Percentiles rank a stretch among this genome's conserved stretches.
Evolutionary conservation across 23 red algal genomes (phyloP).

Genomic region (Gracilaria domingensis): DNA sequence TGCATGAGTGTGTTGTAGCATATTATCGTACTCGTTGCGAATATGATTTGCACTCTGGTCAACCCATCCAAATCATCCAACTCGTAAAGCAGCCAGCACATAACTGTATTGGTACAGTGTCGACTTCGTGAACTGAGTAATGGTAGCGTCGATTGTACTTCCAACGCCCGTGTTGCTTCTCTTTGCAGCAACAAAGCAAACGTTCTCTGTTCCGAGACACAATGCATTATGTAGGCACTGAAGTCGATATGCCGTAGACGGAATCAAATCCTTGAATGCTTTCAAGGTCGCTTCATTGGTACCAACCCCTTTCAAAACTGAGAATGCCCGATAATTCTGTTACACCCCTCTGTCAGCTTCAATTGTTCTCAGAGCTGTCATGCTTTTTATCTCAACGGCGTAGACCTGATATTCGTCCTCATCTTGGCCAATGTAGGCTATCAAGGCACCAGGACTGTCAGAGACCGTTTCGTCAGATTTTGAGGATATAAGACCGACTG

Average conservation of each 20-base stretch:
- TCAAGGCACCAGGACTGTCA: too few relatives aligned
- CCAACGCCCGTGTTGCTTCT: background rate
- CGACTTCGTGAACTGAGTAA: background rate
- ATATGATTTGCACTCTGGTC: background rate
- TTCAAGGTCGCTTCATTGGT: background rate
- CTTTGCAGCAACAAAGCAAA: background rate
- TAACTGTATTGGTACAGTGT: background rate
- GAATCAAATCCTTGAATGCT: background rate
- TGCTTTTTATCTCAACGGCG: too few relatives aligned
- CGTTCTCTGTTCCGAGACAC: background rate
- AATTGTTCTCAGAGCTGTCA: too few relatives aligned
- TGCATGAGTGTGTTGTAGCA: background rate
- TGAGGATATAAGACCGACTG: background rate
- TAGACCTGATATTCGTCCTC: too few relatives aligned
- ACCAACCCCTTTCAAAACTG: too few relatives aligned
- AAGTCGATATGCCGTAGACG: background rate
- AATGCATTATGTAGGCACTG: constrained; percentile 12
- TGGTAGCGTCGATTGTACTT: background rate
- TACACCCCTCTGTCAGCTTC: too few relatives aligned
- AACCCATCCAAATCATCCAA: background rate
- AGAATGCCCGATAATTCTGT: too few relatives aligned
- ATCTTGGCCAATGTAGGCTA: too few relatives aligned
- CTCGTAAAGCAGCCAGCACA: background rate
- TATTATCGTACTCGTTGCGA: background rate
- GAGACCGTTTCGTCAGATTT: background rate